Percentiles rank a stretch among this genome's conserved stretches.
Evolutionary conservation across 768 basidiomycete genomes (phyloP).

Genomic region (Tricholoma bakamatsutake): DNA sequence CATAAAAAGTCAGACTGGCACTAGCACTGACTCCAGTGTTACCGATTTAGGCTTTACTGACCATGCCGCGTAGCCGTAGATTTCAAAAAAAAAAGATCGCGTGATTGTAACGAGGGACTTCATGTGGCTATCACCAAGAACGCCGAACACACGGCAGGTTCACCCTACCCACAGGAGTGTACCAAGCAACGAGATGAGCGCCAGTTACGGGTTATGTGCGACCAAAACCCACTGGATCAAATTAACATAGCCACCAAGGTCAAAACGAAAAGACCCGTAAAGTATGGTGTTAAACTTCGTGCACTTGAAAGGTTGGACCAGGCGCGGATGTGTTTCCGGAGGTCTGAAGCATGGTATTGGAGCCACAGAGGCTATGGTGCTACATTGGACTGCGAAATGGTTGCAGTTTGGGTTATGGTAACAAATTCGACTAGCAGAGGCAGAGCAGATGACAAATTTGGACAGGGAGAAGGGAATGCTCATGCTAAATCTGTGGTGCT

Average conservation of each 20-base stretch:
- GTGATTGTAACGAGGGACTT: neutral
- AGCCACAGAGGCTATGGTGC: conserved; percentile 9
- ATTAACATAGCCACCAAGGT: conserved; percentile 2
- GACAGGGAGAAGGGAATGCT: conserved; percentile 15
- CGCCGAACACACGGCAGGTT: neutral
- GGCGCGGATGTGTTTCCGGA: conserved; percentile 13
- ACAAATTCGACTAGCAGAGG: conserved; percentile 8
- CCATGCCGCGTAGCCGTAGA: neutral
- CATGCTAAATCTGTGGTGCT: conserved; percentile 10
- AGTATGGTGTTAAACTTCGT: conserved; percentile 2
- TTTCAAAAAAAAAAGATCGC: neutral
- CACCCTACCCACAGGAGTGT: neutral
- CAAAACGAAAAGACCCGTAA: conserved; percentile 7
- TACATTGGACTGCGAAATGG: conserved; percentile 13
- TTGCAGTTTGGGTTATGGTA: conserved; percentile 14
- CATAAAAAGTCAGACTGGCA: neutral
- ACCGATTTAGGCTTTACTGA: neutral
- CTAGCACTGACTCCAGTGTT: neutral
- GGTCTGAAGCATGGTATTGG: conserved; percentile 7
- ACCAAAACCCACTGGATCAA: neutral
- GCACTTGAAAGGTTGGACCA: conserved; percentile 11
- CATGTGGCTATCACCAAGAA: neutral
- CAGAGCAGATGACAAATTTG: conserved; percentile 17
- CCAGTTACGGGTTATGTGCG: neutral
- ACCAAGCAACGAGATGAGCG: neutral